These are phyloP conservation scores for Zopfia rhizophila DNA, from an alignment of 2,329 filamentous ascomycete species.

Conservation along the genomic window DNA sequence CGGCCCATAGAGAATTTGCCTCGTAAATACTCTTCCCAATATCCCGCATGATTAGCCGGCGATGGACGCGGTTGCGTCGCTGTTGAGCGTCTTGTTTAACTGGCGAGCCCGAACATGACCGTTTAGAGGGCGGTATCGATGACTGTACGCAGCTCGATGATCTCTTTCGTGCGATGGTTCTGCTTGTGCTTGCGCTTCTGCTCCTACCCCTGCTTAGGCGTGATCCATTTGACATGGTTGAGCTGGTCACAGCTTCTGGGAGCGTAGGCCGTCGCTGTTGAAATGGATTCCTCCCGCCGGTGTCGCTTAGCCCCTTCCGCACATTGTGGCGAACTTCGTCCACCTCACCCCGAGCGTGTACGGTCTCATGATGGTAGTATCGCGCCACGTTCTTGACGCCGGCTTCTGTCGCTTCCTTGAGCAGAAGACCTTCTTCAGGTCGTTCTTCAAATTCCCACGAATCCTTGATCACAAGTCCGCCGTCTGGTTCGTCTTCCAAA, in stretches of 20 bases:
- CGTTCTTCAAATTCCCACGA: conserved; percentile 12
- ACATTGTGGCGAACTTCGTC: conserved; percentile 20
- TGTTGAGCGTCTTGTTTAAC: conserved; percentile 14
- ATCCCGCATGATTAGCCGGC: conserved; percentile 53
- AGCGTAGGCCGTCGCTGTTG: conserved; percentile 11
- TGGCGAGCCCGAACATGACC: conserved; percentile 18
- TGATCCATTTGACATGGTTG: conserved; percentile 10
- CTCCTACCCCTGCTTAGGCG: conserved; percentile 9
- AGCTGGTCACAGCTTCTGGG: conserved; percentile 9
- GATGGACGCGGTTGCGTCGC: conserved; percentile 51
- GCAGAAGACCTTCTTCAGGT: conserved; percentile 9
- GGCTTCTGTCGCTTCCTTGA: conserved; percentile 13
- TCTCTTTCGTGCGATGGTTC: conserved; percentile 18
- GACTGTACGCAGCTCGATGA: conserved; percentile 18
- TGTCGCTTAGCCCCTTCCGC: conserved; percentile 15
- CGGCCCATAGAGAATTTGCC: conserved; percentile 46
- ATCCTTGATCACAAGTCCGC: conserved; percentile 7
- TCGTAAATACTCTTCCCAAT: conserved; percentile 55
- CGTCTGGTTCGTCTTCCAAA: conserved; percentile 1
- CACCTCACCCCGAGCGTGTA: conserved; percentile 9
- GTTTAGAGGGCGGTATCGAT: conserved; percentile 22
- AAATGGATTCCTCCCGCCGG: conserved; percentile 7
- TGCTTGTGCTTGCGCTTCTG: conserved; percentile 16
- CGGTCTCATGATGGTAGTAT: conserved; percentile 23
- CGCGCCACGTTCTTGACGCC: conserved; percentile 20